Percentiles rank a stretch among this genome's conserved stretches.
phyloP scores from a whole-genome alignment of 1,284 basidiomycete genomes.

The Rhodotorula sp. region DNA sequence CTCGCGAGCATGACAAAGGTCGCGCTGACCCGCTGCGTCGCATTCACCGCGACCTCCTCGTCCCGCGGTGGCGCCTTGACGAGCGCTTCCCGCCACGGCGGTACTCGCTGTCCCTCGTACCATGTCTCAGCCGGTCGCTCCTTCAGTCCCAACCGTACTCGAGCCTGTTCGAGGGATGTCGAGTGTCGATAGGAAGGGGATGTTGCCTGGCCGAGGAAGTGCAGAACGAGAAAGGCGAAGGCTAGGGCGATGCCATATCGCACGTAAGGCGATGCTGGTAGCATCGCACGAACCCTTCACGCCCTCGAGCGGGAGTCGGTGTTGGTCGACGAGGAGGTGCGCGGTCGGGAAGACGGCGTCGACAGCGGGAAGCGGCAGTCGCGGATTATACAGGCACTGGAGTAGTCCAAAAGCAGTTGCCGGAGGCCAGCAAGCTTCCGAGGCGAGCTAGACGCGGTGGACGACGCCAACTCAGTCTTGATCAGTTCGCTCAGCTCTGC shows the following conservation, averaged over 20 bases:
- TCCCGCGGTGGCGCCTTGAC: too few species aligned
- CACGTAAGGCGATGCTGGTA: conserved; percentile 1
- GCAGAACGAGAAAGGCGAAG: conserved; percentile 4
- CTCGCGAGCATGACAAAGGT: conserved; percentile 45
- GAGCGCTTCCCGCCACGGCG: conserved; percentile 6
- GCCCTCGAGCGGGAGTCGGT: not conserved
- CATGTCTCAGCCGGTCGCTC: not conserved
- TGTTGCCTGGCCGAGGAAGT: conserved; percentile 5
- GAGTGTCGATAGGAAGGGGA: conserved; percentile 6
- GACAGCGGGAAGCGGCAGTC: not conserved
- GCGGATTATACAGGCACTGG: too few species aligned
- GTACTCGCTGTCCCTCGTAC: conserved; percentile 4
- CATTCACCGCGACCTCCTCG: not conserved
- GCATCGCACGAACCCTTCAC: not conserved
- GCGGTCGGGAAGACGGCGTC: not conserved
- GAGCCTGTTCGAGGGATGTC: conserved; percentile 13
- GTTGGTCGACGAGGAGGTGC: not conserved
- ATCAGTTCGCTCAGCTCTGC: too few species aligned
- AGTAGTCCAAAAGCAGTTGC: not conserved
- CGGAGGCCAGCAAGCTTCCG: too few species aligned
- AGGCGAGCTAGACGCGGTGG: too few species aligned
- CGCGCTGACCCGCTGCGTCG: conserved; percentile 7
- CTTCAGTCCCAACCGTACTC: conserved; percentile 5
- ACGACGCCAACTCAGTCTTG: too few species aligned
- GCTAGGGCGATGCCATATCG: conserved; percentile 4